A percentile compares a stretch with the other conserved stretches of the same genome.
These are phyloP conservation scores for Fraxinus greggii DNA, from an alignment of 305 asterid species.

Conservation along the genomic window DNA sequence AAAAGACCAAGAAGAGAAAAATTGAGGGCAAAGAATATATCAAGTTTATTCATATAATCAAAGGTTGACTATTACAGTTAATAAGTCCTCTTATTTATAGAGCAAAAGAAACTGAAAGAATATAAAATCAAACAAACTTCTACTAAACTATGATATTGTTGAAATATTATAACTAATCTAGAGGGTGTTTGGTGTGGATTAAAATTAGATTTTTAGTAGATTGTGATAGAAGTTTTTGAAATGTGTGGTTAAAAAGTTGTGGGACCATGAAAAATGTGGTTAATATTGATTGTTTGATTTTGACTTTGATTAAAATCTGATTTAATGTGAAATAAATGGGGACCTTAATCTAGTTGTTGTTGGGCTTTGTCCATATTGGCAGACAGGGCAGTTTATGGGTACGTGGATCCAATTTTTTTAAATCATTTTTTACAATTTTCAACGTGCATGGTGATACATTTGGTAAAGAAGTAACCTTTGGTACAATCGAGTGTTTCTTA, in stretches of 20 bases:
- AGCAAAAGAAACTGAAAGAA: background rate
- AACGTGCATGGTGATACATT: too few relatives aligned
- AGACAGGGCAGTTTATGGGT: conserved; percentile 26
- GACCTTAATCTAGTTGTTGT: conserved; percentile 20
- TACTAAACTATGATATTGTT: background rate
- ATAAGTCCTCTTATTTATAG: background rate
- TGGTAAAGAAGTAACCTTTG: too few relatives aligned
- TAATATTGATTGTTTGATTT: too few relatives aligned
- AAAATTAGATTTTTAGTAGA: too few relatives aligned
- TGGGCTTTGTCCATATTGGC: conserved; percentile 25
- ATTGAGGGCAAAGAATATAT: background rate
- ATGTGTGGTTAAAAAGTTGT: too few relatives aligned
- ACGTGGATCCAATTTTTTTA: conserved; percentile 21
- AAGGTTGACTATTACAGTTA: background rate
- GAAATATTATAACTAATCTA: background rate
- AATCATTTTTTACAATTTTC: background rate
- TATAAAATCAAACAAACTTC: background rate
- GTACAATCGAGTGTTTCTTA: too few relatives aligned
- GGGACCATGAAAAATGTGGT: too few relatives aligned
- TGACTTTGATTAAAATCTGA: too few relatives aligned
- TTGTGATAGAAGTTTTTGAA: too few relatives aligned
- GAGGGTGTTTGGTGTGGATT: too few relatives aligned
- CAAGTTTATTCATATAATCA: background rate
- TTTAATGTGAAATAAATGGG: too few relatives aligned
- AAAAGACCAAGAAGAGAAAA: background rate